Percentiles rank a stretch among this genome's conserved stretches.
Evolutionary conservation across 2,329 filamentous ascomycete species (phyloP).

Genomic region (Scortechinia acanthostroma): DNA sequence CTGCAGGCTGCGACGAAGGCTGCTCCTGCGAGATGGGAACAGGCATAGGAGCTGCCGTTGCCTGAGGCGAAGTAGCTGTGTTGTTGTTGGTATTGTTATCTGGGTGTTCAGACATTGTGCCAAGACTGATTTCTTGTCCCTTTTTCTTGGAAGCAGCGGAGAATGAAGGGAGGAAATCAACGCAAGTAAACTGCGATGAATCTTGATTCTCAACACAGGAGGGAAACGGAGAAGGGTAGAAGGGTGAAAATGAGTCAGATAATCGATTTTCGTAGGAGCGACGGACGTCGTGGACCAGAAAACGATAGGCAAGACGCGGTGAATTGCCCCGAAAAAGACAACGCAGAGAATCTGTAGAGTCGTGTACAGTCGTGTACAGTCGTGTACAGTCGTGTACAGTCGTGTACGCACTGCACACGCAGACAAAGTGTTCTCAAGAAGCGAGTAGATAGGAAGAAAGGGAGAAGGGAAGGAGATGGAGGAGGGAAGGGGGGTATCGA

Average conservation of each 20-base stretch:
- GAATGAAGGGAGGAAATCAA: slow-evolving; percentile 2
- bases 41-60: background rate
- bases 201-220: too few species aligned
- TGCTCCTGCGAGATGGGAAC: background rate
- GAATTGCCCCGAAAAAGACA: too few species aligned
- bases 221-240: background rate
- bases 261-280: too few species aligned
- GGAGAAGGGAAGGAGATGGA: background rate
- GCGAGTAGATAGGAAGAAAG: background rate
- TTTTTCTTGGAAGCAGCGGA: slow-evolving; percentile 4
- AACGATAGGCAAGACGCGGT: too few species aligned
- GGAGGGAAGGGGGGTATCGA: background rate
- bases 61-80: slow-evolving; percentile 6
- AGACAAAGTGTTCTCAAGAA: background rate
- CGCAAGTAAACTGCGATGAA: slow-evolving; percentile 2
- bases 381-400: background rate
- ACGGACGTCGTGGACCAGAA: too few species aligned
- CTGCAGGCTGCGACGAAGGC: background rate
- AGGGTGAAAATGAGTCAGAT: too few species aligned
- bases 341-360: background rate
- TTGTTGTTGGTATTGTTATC: slow-evolving; percentile 13
- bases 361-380: background rate
- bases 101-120: slow-evolving; percentile 27
- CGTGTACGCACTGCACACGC: background rate
- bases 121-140: slow-evolving; percentile 1